Evolutionary conservation across 169 alveolate genomes (phyloP), one percentile per base, ranked within the genome.

Genomic region (Plasmodium cynomolgi): DNA sequence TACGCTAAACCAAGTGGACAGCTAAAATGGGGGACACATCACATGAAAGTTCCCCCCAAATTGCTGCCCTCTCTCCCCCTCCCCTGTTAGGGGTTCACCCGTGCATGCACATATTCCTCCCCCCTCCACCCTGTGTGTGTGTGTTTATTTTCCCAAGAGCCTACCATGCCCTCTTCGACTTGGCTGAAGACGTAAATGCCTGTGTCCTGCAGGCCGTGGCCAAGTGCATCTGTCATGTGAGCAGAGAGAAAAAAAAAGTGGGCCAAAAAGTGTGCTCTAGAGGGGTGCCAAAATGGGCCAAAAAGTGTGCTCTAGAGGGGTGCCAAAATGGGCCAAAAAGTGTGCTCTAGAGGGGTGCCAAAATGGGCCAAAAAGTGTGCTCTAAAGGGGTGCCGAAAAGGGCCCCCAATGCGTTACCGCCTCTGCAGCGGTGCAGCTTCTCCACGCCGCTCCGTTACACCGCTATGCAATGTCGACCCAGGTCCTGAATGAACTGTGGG

Each of bases 211-310:
- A 90, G 34, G 94, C 94, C 39, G 58, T 81, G 72, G 94, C 91
- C 84, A 90, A 90, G 54, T 90, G 94, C 75, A 90, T 90, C 23
- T 90, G 94, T 17, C 74, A 90, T 68, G 94, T 90, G 71, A 90
- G 77, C 20, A 20, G 74, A 77, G 31, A 33, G 58, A 54, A 86
- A 86, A 84, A 73, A 15, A 39, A 11, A 56, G 44, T 77, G 39
- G 39, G 9, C 17, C 29, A 56, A 82, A 4, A 50, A 15, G 68
- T n/a, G 72, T n/a, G 3, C 33, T 0, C 34, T 23, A 83, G 0
- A 58, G 7, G n/a, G 31, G 62, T 47, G 62, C 15, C 17, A 20
- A 41, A 37, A 41, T 15, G 17, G 29, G n/a, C 17, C 44, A 3
- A 23, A 1, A 80, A 41, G 31, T 15, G 31, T 80, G n/a, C n/a